phyloP scores from a whole-genome alignment of 495 filamentous ascomycete species.

The Neurospora sp. region DNA sequence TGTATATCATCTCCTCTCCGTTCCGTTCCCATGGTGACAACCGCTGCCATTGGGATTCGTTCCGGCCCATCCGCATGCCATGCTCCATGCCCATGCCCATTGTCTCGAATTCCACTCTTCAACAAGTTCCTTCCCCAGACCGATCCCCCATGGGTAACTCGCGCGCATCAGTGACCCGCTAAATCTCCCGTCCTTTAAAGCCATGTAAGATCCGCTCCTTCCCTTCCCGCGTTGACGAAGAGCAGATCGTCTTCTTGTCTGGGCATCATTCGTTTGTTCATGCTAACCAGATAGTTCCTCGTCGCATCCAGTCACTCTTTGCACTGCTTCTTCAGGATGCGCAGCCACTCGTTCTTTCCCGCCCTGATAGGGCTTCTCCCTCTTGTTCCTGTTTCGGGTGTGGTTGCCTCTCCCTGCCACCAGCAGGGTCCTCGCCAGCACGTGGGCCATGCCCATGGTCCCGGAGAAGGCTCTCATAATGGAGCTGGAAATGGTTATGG shows the following conservation, averaged over 20 bases:
- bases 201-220: neutral
- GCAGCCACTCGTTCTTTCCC: slow-evolving; percentile 6
- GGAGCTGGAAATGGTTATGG: neutral
- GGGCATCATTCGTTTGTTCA: slow-evolving; percentile 2
- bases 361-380: slow-evolving; percentile 5
- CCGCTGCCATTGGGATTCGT: neutral
- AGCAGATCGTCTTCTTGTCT: neutral
- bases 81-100: neutral
- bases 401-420: neutral
- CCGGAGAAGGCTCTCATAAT: neutral
- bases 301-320: slow-evolving; percentile 4
- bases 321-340: slow-evolving; percentile 2
- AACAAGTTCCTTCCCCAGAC: neutral
- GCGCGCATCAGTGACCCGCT: neutral
- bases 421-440: neutral
- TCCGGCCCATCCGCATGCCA: neutral
- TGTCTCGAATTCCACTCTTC: neutral
- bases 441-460: neutral
- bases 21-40: neutral
- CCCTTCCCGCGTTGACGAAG: neutral
- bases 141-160: neutral
- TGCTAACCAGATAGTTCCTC: neutral
- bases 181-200: neutral
- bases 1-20: neutral
- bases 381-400: neutral